Base-by-base conservation (phyloP, 1,284 basidiomycete species). In the Papiliotrema laurentii region DNA sequence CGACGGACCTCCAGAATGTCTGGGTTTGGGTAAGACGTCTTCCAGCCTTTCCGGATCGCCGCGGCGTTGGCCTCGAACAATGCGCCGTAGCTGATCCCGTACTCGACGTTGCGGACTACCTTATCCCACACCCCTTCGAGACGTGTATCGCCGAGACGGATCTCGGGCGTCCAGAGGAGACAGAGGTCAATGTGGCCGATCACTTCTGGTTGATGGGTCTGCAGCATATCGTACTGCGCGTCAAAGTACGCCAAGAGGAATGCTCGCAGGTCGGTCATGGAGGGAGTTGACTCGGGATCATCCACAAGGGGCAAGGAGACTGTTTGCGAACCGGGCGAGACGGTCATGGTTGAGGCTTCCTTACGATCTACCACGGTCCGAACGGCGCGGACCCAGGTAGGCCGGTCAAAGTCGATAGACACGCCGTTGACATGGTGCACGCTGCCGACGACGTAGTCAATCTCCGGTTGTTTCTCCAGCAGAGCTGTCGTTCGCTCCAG, bases 1-100 rank as follows among this genome's bases (percentile, higher is more conserved):
- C 38, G 25, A 75, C 81, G 68, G 63, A 87, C 91, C 74, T 83
- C 63, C 10, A 89, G 73, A 11, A 96, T 79, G 51, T 94, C 89
- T 45, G 73, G 68, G 2, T 80, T 87, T 0, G 94, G 96, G 73
- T 96, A 97, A 3, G 86, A 81, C 6, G 83, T 81, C 19, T 73
- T 64, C 94, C 96, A 98, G 2, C 86, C 84, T 70, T 98, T 98
- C 56, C 91, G 76, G 61, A 97, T 84, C 4, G 92, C 89, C 5
- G 96, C 89, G 11, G 90, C 86, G 65, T 96, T 97, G 46, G 89
- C 77, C 72, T 99, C 94, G 66, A 98, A 97, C 49, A 97, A 71
- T 4, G 89, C 93, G 0, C 93, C 94, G 70, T 97, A 97, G 18
- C 65, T 75, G 9, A 86, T 77, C 0, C 85, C 92, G 51, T 77